Base-by-base conservation (phyloP, 306 rosid species). In the Crotalaria pallida region DNA sequence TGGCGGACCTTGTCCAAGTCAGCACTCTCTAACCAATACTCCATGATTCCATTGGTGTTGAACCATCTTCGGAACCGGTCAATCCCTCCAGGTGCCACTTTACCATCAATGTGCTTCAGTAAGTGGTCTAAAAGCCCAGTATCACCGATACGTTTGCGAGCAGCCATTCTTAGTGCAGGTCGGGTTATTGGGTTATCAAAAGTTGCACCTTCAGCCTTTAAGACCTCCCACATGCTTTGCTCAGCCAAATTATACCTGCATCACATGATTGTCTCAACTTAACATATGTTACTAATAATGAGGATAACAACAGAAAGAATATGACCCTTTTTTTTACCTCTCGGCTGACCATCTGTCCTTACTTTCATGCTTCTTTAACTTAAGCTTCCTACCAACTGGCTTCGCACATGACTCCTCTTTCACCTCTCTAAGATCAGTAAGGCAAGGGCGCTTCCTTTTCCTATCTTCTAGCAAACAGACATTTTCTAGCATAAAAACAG, bases 1-100 rank as follows among this genome's bases (percentile, higher is more conserved):
- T 74, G 77, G 44, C 96, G 90, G 33, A 86, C 58, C 27, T 77
- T 51, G 36, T 45, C 83, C 72, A 92, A 81, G 40, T 87, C 92
- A 47, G 89, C 92, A 72, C 82, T 81, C 88, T 92, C 98, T 83
- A 89, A 78, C 98, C 98, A 92, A 69, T 92, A 92, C 85, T 92
- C 96, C 98, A 92, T 92, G 36, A 79, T 34, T 58, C 98, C 98
- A 3, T 77, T 60, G 52, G 87, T 63, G 83, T 85, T 89, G 81
- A 82, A 84, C 88, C 98, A 89, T 77, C 98, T 79, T 57, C 92
- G 78, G 61, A 92, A 89, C 58, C 96, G 84, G 29, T 87, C 91
- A 5, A 67, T 74, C 58, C 94, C 92, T 22, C 91, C 91, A 17
- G 97, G 96, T 26, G 91, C 83, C 31, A 89, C 78, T 76, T 83